Evolutionary conservation across 148 eudicot species (phyloP), one percentile per base, ranked within the genome.

Genomic region (Diospyros kaki): DNA sequence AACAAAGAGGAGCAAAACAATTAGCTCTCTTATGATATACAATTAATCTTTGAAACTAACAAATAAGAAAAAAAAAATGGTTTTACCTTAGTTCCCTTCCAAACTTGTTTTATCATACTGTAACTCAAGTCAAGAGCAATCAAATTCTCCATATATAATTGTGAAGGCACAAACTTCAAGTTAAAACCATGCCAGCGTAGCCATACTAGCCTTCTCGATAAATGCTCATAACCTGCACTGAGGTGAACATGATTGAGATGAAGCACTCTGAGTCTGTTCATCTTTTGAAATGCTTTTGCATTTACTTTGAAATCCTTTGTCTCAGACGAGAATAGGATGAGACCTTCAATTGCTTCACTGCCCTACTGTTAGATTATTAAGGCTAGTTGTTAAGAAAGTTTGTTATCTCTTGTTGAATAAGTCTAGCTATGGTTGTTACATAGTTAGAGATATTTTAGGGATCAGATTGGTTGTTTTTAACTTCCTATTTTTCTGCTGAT

Each of bases 201-300:
- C 58, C 72, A 68, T 9, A 51, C 42, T 68, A 68, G 72, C 58
- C 44, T 68, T 50, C 12, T 52, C 3, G 58, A 68, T n/a, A 68
- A 18, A 68, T 50, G 42, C 39, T 68, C 58, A 28, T 50, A 52
- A 12, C 72, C 58, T 51, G 11, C 58, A 51, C 8, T 50, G 2
- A 68, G n/a, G 44, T 68, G 41, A 52, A 50, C 58, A 4, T 50
- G 4, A 38, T 50, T 46, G 58, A 68, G 72, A 68, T 68, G 72
- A 28, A 68, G 72, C 40, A 68, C 8, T 42, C 72, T 41, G 4
- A 68, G 58, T 51, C 43, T 51, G 9, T 51, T 28, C 72, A 68
- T 68, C 58, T 52, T 38, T 68, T 4, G 58, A 68, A 51, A 68
- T 50, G 58, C 72, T 58, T 51, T 68, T 50, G 72, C 58, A 68